These are phyloP conservation scores for Agaricales sp. DNA, from an alignment of 1,284 basidiomycete genomes.

Conservation along the genomic window DNA sequence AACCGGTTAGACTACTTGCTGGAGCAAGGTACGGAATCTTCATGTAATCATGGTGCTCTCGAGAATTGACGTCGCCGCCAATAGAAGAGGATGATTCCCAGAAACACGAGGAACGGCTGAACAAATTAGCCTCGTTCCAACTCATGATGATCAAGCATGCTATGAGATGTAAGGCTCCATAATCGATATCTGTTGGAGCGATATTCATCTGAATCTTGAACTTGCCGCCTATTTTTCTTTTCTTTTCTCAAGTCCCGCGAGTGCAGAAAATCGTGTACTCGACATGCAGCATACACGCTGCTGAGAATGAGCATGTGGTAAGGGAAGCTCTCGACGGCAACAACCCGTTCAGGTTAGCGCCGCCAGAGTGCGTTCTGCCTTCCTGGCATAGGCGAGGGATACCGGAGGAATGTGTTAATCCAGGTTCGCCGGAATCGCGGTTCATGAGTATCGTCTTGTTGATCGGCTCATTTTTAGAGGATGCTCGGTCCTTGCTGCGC, in stretches of 20 bases:
- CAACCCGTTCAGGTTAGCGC: constrained; percentile 60
- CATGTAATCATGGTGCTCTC: constrained; percentile 2
- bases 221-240: neutral
- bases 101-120: constrained; percentile 55
- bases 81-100: constrained; percentile 40
- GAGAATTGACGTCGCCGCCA: constrained; percentile 9
- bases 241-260: constrained; percentile 32
- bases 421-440: constrained; percentile 24
- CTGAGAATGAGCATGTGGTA: constrained; percentile 78
- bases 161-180: constrained; percentile 72
- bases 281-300: constrained; percentile 87
- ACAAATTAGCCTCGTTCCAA: constrained; percentile 82
- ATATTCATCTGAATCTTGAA: constrained; percentile 5
- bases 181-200: constrained; percentile 10
- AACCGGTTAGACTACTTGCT: constrained; percentile 83
- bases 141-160: constrained; percentile 91
- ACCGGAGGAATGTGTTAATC: constrained; percentile 43
- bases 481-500: constrained; percentile 67
- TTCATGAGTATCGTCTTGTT: neutral
- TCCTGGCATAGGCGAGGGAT: constrained; percentile 74
- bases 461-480: constrained; percentile 23
- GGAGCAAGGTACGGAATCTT: constrained; percentile 40
- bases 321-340: constrained; percentile 47
- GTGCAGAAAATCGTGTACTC: constrained; percentile 89
- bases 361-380: constrained; percentile 56